Evolutionary conservation across 148 eudicot species (phyloP).

Genomic region (Chenopodium berlandieri): DNA sequence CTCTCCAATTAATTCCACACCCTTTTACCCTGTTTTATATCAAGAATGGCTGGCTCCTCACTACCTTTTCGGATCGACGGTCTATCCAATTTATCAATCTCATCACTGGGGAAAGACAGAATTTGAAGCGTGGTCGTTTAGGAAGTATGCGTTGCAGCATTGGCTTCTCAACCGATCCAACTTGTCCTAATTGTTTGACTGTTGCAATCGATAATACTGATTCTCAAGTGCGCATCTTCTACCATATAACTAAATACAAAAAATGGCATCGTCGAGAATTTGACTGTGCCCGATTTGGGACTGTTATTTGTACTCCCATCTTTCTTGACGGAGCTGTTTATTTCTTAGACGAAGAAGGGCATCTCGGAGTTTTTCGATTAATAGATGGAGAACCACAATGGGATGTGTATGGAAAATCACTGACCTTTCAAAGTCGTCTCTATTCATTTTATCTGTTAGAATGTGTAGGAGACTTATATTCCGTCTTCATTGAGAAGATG

Average conservation of each 20-base stretch:
- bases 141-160: background rate
- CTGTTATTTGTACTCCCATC: background rate
- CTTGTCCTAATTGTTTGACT: constrained; percentile 9
- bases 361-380: constrained; percentile 5
- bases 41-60: constrained; percentile 20
- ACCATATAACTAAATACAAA: background rate
- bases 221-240: background rate
- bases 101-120: background rate
- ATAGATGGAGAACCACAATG: background rate
- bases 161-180: constrained; percentile 16
- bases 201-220: background rate
- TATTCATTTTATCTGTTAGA: background rate
- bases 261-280: no score
- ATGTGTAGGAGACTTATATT: background rate
- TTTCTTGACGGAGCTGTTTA: constrained; percentile 2
- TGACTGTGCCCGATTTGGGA: background rate
- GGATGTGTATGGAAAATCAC: background rate
- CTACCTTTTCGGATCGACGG: background rate
- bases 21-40: background rate
- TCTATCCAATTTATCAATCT: constrained; percentile 10
- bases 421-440: no score
- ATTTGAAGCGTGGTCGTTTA: no score
- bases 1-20: background rate
- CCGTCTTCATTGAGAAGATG: constrained; percentile 10
- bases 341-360: background rate